Evolutionary conservation across 495 filamentous ascomycete species (phyloP), one percentile per base, ranked within the genome.

Genomic region (Talaromyces thailandensis): DNA sequence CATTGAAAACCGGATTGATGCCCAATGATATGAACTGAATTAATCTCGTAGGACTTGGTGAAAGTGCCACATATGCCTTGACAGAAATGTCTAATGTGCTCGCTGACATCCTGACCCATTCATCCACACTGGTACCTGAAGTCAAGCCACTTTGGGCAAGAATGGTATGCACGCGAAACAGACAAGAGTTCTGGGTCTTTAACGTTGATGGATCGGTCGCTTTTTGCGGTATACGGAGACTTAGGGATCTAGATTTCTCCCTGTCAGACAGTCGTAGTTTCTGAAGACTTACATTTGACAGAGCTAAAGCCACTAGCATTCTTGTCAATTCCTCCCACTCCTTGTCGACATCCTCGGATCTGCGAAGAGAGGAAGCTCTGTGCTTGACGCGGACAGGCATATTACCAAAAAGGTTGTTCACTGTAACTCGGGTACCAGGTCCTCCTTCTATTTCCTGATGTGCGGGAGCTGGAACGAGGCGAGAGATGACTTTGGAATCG

Each of bases 341-440:
- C 60, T 81, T 81, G 29, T 92, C 88, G 2, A 84, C 63, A 51
- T 88, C 83, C 11, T 80, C 74, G 2, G 77, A 76, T 58, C 73
- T 76, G 58, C 81, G 72, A 12, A 76, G 65, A 53, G 70, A 61
- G 4, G 79, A 67, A 11, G 83, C 80, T 66, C 92, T 82, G 67
- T 89, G 89, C 73, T 94, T 96, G 23, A 97, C 87, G n/a, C 95
- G 88, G 11, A 98, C 94, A 2, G 94, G 94, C 87, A 98, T 92
- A 56, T 91, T 92, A 1, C 93, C 94, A 73, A 97, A 98, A 12
- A 98, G 78, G 68, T 96, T 89, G 64, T 90, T 85, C 3, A 97
- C 90, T 4, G 81, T 82, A 8, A 94, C 86, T 53, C 86, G 80
- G 1, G 93, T 96, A 6, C 94, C 95, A 73, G 91, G 87, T 7